Conservation (phyloP, 257 asterid genomes). For the Solanum corneliomulleri region DNA sequence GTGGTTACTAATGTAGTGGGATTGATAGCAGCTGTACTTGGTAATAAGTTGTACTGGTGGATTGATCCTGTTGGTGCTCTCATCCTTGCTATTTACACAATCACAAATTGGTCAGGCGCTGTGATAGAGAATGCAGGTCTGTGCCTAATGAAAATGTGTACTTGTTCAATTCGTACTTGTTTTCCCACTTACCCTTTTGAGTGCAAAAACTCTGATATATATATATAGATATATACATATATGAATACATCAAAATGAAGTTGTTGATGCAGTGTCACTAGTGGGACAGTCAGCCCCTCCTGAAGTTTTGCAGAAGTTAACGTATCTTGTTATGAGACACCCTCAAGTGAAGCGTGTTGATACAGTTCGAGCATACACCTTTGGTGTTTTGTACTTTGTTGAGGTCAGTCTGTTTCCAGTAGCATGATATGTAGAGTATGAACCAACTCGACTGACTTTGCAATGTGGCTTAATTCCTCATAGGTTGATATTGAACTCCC, state of each 20-base stretch:
- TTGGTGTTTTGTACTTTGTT: conserved; percentile 78
- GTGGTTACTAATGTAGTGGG: conserved; percentile 35
- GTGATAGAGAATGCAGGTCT: conserved; percentile 21
- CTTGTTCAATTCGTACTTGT: neutral
- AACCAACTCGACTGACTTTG: neutral
- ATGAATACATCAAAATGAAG: neutral
- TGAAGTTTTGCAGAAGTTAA: conserved; percentile 40
- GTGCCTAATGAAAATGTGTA: neutral
- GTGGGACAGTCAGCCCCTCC: conserved; percentile 76
- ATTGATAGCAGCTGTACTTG: conserved; percentile 28
- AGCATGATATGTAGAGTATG: neutral
- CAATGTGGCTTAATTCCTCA: neutral
- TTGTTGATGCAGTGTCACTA: conserved; percentile 29
- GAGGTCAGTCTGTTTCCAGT: conserved; percentile 56
- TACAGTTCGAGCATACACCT: conserved; percentile 93
- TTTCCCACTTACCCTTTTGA: too few relatives aligned
- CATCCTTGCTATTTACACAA: conserved; percentile 15
- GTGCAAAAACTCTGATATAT: too few relatives aligned
- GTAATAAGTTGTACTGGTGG: conserved; percentile 39
- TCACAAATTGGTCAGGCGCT: conserved; percentile 15
- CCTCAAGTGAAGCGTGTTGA: conserved; percentile 73
- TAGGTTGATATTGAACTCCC: conserved; percentile 93
- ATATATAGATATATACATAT: too few relatives aligned
- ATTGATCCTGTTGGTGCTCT: conserved; percentile 40
- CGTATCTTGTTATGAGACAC: conserved; percentile 40